Conservation (phyloP, 768 basidiomycete species). For the Omphalotus guepiniiformis region DNA sequence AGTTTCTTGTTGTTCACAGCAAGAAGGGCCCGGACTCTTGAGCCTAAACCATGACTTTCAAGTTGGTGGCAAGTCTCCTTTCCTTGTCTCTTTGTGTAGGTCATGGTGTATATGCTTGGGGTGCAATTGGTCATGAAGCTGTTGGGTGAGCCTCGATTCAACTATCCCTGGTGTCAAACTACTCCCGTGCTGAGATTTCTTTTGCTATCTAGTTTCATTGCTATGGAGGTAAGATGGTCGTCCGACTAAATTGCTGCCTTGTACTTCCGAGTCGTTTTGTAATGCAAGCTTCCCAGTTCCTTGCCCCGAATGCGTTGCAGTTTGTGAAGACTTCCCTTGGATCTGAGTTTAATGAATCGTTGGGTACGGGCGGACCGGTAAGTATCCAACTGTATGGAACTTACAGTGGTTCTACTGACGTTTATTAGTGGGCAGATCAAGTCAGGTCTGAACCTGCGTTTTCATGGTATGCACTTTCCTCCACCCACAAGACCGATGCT, state of each 20-base stretch:
- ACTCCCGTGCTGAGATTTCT: not conserved
- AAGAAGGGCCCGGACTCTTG: too few species aligned
- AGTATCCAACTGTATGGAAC: constrained; percentile 8
- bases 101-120: constrained; percentile 28
- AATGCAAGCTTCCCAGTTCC: constrained; percentile 31
- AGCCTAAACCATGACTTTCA: too few species aligned
- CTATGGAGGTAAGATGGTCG: constrained; percentile 32
- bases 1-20: too few species aligned
- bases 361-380: constrained; percentile 48
- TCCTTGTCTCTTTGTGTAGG: too few species aligned
- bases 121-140: constrained; percentile 38
- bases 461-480: constrained; percentile 28
- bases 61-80: too few species aligned
- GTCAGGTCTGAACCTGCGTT: constrained; percentile 36
- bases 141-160: constrained; percentile 30
- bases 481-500: not conserved
- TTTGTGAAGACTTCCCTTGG: constrained; percentile 44
- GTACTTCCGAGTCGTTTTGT: too few species aligned
- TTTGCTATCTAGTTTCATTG: constrained; percentile 27
- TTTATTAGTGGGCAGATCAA: constrained; percentile 45
- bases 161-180: too few species aligned
- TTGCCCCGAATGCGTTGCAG: constrained; percentile 41
- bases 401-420: not conserved
- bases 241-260: too few species aligned
- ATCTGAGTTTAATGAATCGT: constrained; percentile 36